Evolutionary conservation across 208 protist species (phyloP), one percentile per base, ranked within the genome.

Genomic region (Lotmaria passim): DNA sequence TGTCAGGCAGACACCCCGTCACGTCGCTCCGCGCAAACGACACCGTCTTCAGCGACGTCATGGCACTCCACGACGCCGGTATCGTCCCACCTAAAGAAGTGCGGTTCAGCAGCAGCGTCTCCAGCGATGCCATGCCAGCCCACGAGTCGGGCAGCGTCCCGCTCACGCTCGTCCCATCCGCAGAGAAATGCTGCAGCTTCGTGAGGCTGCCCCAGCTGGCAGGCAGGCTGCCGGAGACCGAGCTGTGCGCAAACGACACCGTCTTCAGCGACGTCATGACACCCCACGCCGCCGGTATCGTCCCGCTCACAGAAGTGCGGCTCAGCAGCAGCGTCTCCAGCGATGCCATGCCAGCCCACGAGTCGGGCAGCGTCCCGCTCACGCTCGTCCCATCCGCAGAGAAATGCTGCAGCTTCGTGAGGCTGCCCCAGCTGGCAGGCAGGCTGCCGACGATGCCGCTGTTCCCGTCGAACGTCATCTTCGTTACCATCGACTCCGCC

Each of bases 321-420:
- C 28, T 44, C 53, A 59, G n/a, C 53, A 39, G 34, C 33, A 59
- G 53, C 33, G 53, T 44, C 34, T 39, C 34, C n/a, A 59, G 53
- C 33, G 34, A n/a, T n/a, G n/a, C n/a, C n/a, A n/a, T n/a, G n/a
- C n/a, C n/a, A n/a, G n/a, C n/a, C n/a, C n/a, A n/a, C n/a, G n/a
- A n/a, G 34, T 41, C 33, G n/a, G 53, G 53, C 53, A 59, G 34
- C 53, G 53, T 44, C 1, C 53, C 53, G 28, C n/a, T 55, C 1
- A 55, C 3, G 28, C 50, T 23, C 50, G 50, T 55, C 50, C 11
- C 50, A 3, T 23, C 50, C 5, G 50, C 50, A 8, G 50, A 55
- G 50, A 55, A 55, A 14, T n/a, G 3, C 50, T 55, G 24, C 50
- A 55, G 50, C 8, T 3, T 4, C 11, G 28, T 11, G 1, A 55